Evolutionary conservation across 192 early-diverging fungal genomes (phyloP).

Genomic region (Geranomyces michiganensis): DNA sequence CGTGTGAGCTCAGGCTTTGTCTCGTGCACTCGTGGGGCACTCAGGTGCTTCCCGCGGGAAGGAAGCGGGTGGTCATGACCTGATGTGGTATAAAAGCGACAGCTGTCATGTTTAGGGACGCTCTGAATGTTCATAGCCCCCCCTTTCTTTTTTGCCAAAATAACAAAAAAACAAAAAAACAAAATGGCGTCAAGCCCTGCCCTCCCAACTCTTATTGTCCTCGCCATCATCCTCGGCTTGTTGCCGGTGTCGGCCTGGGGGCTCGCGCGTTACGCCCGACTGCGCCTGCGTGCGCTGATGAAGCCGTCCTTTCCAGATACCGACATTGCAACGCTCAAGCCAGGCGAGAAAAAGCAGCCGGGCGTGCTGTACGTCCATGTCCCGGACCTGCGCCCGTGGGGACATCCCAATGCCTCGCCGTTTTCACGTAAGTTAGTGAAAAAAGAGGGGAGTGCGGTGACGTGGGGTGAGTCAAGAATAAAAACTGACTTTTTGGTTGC

Average conservation of each 20-base stretch:
- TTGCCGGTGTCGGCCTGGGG: not conserved
- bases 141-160: too few relatives aligned
- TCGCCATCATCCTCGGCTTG: slow-evolving; percentile 3
- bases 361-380: slow-evolving; percentile 37
- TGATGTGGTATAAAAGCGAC: too few relatives aligned
- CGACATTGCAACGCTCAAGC: slow-evolving; percentile 20
- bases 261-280: slow-evolving; percentile 7
- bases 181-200: not conserved
- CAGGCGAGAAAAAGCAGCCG: slow-evolving; percentile 18
- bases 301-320: slow-evolving; percentile 9
- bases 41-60: too few relatives aligned
- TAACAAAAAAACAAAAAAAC: too few relatives aligned
- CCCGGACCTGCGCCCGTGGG: slow-evolving; percentile 37
- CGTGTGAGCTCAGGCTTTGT: too few relatives aligned
- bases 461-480: too few relatives aligned
- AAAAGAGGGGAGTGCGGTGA: not conserved
- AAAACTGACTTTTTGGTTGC: not conserved
- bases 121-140: too few relatives aligned
- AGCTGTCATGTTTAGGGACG: too few relatives aligned
- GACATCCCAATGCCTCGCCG: slow-evolving; percentile 40
- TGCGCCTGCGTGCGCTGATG: slow-evolving; percentile 5
- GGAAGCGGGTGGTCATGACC: too few relatives aligned
- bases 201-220: not conserved
- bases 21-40: too few relatives aligned
- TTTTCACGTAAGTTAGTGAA: slow-evolving; percentile 30